phyloP scores from a whole-genome alignment of 2,329 filamentous ascomycete genomes.

The Pyrenochaeta sp. region DNA sequence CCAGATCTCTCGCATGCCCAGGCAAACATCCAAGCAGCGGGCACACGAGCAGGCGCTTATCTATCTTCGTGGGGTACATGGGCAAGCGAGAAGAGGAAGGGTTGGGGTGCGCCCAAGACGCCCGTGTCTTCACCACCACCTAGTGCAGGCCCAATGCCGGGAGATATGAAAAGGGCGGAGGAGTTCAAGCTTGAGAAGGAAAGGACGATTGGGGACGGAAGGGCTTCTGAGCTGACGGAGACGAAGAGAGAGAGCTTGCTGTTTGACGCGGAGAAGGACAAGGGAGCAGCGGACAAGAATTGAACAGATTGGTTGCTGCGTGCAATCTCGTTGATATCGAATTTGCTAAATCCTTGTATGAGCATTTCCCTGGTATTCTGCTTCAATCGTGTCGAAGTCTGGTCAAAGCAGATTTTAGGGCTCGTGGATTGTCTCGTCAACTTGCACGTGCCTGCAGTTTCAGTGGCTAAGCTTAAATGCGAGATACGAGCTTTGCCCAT shows the following conservation, averaged over 20 bases:
- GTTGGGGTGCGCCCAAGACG: constrained; percentile 38
- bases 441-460: too few relatives aligned
- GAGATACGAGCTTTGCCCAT: too few relatives aligned
- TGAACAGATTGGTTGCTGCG: too few relatives aligned
- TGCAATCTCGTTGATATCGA: too few relatives aligned
- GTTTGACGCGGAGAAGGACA: constrained; percentile 26
- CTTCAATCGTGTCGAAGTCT: too few relatives aligned
- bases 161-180: constrained; percentile 37
- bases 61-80: constrained; percentile 69
- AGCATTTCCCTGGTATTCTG: too few relatives aligned
- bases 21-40: constrained; percentile 61
- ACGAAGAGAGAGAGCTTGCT: constrained; percentile 22
- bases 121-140: constrained; percentile 37
- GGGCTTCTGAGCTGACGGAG: constrained; percentile 1
- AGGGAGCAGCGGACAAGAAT: neutral
- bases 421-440: too few relatives aligned
- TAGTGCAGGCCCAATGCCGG: constrained; percentile 12
- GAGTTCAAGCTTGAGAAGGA: constrained; percentile 34
- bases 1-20: constrained; percentile 63
- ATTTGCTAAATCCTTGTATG: too few relatives aligned
- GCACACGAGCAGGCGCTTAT: constrained; percentile 67
- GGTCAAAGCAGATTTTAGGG: too few relatives aligned
- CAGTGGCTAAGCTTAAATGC: too few relatives aligned
- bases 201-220: constrained; percentile 5
- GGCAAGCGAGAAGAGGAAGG: constrained; percentile 75